These are phyloP conservation scores for Linanthus parryae DNA, from an alignment of 148 eudicot genomes.

Conservation along the genomic window DNA sequence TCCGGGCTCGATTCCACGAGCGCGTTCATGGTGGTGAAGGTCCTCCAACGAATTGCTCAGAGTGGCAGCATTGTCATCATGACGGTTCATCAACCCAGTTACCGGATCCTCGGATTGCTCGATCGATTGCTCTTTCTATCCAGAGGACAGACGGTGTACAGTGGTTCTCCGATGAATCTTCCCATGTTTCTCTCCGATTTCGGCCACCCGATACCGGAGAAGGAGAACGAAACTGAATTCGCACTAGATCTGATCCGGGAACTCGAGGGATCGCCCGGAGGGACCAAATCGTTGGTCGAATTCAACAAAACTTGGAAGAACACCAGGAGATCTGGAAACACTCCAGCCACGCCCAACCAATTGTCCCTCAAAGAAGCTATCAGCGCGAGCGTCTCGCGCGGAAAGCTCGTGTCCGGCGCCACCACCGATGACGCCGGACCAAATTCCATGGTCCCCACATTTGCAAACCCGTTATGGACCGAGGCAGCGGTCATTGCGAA, in stretches of 20 bases:
- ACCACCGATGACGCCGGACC: conserved; percentile 24
- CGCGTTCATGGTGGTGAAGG: conserved; percentile 86
- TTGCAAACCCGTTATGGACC: conserved; percentile 75
- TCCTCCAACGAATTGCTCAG: conserved; percentile 71
- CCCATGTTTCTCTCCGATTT: conserved; percentile 54
- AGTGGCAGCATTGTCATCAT: conserved; percentile 80
- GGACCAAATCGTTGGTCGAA: conserved; percentile 39
- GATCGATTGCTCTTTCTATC: conserved; percentile 69
- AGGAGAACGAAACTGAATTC: conserved; percentile 65
- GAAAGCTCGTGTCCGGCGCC: conserved; percentile 70
- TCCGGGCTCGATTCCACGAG: conserved; percentile 92
- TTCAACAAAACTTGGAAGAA: conserved; percentile 57
- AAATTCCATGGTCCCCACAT: conserved; percentile 43
- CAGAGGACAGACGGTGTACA: conserved; percentile 60
- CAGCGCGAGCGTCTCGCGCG: conserved; percentile 71
- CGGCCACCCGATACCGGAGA: conserved; percentile 58
- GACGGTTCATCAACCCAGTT: conserved; percentile 86
- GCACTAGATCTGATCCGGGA: conserved; percentile 73
- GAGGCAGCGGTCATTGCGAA: conserved; percentile 59
- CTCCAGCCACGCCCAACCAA: conserved; percentile 10
- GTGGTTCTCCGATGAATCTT: conserved; percentile 39
- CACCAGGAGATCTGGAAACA: conserved; percentile 5
- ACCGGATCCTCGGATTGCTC: conserved; percentile 46
- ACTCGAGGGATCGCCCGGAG: conserved; percentile 48
- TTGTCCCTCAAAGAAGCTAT: conserved; percentile 60